A percentile compares a stretch with the other conserved stretches of the same genome.
Evolutionary conservation across 2,329 filamentous ascomycete species (phyloP).

Genomic region (Alternaria sp.): DNA sequence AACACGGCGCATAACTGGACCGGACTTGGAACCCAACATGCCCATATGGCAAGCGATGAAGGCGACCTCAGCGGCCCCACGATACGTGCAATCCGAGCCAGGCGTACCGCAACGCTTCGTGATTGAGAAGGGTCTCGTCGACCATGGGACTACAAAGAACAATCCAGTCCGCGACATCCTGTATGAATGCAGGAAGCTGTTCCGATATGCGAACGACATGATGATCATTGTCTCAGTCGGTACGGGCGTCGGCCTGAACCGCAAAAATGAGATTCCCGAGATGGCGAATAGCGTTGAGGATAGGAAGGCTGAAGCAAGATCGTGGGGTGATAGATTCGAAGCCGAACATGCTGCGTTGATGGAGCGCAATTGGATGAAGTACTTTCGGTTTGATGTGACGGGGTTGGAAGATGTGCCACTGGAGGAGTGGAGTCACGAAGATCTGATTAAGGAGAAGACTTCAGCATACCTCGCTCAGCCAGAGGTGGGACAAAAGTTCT

Average conservation of each 20-base stretch:
- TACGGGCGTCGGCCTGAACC: slow-evolving; percentile 29
- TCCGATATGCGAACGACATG: slow-evolving; percentile 39
- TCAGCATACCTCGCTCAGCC: slow-evolving; percentile 31
- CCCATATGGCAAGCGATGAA: slow-evolving; percentile 36
- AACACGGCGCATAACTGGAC: slow-evolving; percentile 38
- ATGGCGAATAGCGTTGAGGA: slow-evolving; percentile 37
- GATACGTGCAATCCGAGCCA: slow-evolving; percentile 26
- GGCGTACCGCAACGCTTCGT: slow-evolving; percentile 24
- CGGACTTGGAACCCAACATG: slow-evolving; percentile 34
- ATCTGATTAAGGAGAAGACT: slow-evolving; percentile 37
- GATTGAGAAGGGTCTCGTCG: slow-evolving; percentile 38
- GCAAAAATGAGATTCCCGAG: slow-evolving; percentile 24
- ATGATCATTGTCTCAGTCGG: slow-evolving; percentile 42
- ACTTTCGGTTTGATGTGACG: slow-evolving; percentile 41
- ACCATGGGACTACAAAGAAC: slow-evolving; percentile 41
- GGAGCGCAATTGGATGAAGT: slow-evolving; percentile 40
- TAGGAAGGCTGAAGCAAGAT: slow-evolving; percentile 23
- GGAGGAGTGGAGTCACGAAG: slow-evolving; percentile 38
- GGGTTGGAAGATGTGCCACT: slow-evolving; percentile 35
- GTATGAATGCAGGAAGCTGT: slow-evolving; percentile 41
- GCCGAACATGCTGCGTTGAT: slow-evolving; percentile 31
- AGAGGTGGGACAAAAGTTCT: slow-evolving; percentile 33
- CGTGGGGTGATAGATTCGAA: slow-evolving; percentile 32
- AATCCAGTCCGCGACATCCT: slow-evolving; percentile 40
- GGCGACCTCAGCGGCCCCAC: slow-evolving; percentile 31